phyloP scores from a whole-genome alignment of 176 grass and related monocot genomes.

The Oryza brachyantha region DNA sequence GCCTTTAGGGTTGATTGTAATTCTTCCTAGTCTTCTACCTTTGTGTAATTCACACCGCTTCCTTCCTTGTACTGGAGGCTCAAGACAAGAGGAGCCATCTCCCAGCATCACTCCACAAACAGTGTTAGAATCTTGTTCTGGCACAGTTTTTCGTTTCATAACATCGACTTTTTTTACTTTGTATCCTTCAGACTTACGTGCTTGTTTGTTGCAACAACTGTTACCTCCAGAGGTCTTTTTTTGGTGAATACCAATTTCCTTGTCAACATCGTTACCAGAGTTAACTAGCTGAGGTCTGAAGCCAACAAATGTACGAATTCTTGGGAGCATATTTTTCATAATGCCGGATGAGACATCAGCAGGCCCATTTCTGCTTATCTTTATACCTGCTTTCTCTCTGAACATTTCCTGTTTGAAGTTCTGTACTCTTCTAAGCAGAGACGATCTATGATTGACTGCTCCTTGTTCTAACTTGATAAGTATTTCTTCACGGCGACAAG shows the following conservation, averaged over 20 bases:
- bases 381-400: conserved; percentile 61
- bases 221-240: conserved; percentile 13
- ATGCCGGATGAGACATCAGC: conserved; percentile 31
- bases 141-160: conserved; percentile 16
- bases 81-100: conserved; percentile 61
- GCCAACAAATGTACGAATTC: conserved; percentile 51
- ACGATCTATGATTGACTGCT: conserved; percentile 20
- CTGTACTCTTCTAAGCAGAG: conserved; percentile 45
- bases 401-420: conserved; percentile 46
- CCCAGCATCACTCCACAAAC: conserved; percentile 56
- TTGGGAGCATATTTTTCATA: conserved; percentile 53
- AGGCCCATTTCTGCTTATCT: conserved; percentile 43
- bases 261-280: neutral
- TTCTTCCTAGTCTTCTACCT: conserved; percentile 49
- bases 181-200: conserved; percentile 37
- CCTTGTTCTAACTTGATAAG: conserved; percentile 58
- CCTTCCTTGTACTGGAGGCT: conserved; percentile 52
- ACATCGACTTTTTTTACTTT: conserved; percentile 48
- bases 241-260: conserved; percentile 25
- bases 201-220: conserved; percentile 35
- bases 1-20: conserved; percentile 10
- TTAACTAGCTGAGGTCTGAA: conserved; percentile 56
- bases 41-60: conserved; percentile 92
- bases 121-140: conserved; percentile 26
- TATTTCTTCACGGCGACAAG: conserved; percentile 72